Evolutionary conservation across 73 alveolate species (phyloP), one percentile per base, ranked within the genome.

Genomic region (Symbiodinium pilosum): DNA sequence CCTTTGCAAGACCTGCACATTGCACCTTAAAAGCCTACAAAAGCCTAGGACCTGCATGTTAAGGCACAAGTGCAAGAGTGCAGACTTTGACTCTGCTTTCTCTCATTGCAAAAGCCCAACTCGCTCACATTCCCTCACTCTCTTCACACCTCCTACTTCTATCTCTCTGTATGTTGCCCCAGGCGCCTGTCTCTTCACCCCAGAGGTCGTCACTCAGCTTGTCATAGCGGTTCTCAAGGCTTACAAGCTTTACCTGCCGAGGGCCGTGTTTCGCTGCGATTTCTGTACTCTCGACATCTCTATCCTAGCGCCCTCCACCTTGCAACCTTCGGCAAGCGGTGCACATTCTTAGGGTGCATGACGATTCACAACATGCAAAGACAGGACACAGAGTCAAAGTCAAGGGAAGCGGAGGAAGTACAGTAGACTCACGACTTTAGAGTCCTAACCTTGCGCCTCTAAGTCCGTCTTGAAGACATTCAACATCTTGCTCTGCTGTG

Each of bases 401-500:
- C n/a, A n/a, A n/a, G n/a, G n/a, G n/a, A n/a, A n/a, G n/a, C n/a
- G n/a, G n/a, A n/a, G n/a, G n/a, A n/a, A n/a, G n/a, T 9, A 47
- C 59, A 6, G 21, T 47, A 47, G 14, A 47, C 59, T 14, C 59
- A 14, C 6, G 14, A 47, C 59, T 14, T 14, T 47, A 47, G 14
- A 47, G 21, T 14, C 59, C 14, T 9, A 47, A 47, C 59, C 59
- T 6, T 38, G 12, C 89, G 41, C 96, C 96, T 89, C 96, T 52
- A 89, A n/a, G 77, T 89, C 96, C n/a, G 87, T 89, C 36, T 89
- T 89, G 96, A 89, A 89, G 87, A 89, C 96, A 28, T 89, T 89
- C 26, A 89, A 64, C 96, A 89, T 89, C 87, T 89, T 89, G 87
- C 77, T 89, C 96, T 89, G 96, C 96, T 89, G 96, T 30, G 87